phyloP scores from a whole-genome alignment of 1,284 basidiomycete species.

The Albatrellus sp. region DNA sequence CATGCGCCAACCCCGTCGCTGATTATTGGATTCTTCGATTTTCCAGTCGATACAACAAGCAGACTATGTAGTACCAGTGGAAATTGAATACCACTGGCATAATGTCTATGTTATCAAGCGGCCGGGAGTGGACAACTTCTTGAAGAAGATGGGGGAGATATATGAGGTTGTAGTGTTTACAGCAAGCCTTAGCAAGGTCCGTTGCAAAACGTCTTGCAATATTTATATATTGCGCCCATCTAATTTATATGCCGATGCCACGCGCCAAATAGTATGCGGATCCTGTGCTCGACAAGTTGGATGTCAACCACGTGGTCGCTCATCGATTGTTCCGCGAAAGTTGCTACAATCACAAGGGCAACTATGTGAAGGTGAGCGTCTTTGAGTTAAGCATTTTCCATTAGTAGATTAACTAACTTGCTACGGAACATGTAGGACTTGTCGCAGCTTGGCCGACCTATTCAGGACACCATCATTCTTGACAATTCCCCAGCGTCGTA shows the following conservation, averaged over 20 bases:
- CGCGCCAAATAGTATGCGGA: conserved; percentile 73
- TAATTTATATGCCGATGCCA: not conserved
- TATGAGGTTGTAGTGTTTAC: conserved; percentile 99
- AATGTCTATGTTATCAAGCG: conserved; percentile 99
- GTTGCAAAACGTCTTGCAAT: conserved; percentile 6
- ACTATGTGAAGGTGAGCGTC: conserved; percentile 90
- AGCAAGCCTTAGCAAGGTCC: conserved; percentile 89
- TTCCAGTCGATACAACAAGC: conserved; percentile 84
- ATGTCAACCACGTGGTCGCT: conserved; percentile 84
- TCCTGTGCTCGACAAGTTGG: conserved; percentile 94
- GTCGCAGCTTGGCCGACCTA: conserved; percentile 89
- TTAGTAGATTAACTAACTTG: conserved; percentile 8
- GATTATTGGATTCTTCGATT: not conserved
- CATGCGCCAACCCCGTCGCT: no score
- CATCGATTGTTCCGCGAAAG: conserved; percentile 96
- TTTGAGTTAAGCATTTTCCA: conserved; percentile 6
- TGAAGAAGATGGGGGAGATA: conserved; percentile 95
- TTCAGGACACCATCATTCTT: conserved; percentile 91
- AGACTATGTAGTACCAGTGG: conserved; percentile 97
- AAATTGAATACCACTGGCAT: conserved; percentile 96
- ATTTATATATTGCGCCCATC: no score
- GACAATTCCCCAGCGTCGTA: conserved; percentile 99
- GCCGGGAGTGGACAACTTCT: conserved; percentile 93
- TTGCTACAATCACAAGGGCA: conserved; percentile 98
- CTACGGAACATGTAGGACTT: conserved; percentile 55